Percentiles rank a stretch among this genome's conserved stretches.
phyloP scores from a whole-genome alignment of 352 stramenopile species.

The Thalassiosira exigua region DNA sequence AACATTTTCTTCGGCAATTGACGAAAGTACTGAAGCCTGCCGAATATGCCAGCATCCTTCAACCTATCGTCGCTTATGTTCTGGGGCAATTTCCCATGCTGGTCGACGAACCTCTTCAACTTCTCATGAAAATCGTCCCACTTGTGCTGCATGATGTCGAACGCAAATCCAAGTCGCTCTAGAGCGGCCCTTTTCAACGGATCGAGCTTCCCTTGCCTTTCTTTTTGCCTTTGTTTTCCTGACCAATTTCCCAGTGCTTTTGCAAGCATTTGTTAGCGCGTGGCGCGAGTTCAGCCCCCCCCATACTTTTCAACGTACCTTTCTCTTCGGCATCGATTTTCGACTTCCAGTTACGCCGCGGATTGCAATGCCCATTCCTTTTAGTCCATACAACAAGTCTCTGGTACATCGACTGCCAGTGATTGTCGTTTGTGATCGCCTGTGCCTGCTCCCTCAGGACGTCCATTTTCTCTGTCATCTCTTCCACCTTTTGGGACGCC shows the following conservation, averaged over 20 bases:
- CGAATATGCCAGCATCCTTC: not conserved
- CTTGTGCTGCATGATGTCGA: not conserved
- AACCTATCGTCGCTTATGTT: not conserved
- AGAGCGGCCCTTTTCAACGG: constrained; percentile 5
- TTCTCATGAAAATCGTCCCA: constrained; percentile 17
- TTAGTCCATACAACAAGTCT: constrained; percentile 7
- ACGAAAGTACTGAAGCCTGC: not conserved
- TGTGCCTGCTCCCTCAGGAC: constrained; percentile 4
- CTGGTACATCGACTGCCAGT: constrained; percentile 18
- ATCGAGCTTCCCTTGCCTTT: not conserved
- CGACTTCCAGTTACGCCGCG: constrained; percentile 19
- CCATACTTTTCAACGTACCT: not conserved
- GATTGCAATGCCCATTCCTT: constrained; percentile 28
- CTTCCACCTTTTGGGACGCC: too few species aligned
- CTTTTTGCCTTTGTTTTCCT: constrained; percentile 15
- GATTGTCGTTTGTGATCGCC: constrained; percentile 1
- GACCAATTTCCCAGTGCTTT: constrained; percentile 21
- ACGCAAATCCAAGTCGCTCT: constrained; percentile 9
- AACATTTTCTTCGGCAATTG: not conserved
- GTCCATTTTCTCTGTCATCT: constrained; percentile 13
- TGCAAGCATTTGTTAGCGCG: too few species aligned
- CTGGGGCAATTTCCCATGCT: not conserved
- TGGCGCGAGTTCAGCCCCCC: too few species aligned
- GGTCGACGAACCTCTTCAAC: not conserved
- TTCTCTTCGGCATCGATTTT: constrained; percentile 39